A percentile compares a stretch with the other conserved stretches of the same genome.
phyloP scores from a whole-genome alignment of 768 basidiomycete genomes.

The Boletus pseudopeckii region DNA sequence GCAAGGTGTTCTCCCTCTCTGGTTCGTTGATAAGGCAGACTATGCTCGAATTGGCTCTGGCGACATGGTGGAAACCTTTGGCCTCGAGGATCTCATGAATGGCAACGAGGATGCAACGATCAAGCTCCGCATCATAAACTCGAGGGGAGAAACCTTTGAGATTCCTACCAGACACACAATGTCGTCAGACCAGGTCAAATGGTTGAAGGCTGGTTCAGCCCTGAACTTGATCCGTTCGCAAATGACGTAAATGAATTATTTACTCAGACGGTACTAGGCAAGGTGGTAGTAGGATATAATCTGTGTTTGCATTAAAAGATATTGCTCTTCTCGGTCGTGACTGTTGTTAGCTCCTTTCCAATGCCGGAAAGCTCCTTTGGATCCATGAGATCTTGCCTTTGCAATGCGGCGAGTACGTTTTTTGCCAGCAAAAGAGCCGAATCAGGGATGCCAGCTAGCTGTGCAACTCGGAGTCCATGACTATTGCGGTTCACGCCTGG shows the following conservation, averaged over 20 bases:
- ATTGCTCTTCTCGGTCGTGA: neutral
- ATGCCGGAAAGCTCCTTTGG: constrained; percentile 31
- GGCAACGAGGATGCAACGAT: constrained; percentile 42
- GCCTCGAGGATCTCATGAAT: constrained; percentile 65
- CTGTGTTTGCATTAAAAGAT: neutral
- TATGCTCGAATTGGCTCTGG: constrained; percentile 81
- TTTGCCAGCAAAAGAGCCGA: constrained; percentile 58
- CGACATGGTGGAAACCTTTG: constrained; percentile 78
- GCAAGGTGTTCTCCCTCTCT: constrained; percentile 96
- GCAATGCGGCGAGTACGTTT: constrained; percentile 46
- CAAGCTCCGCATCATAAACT: constrained; percentile 63
- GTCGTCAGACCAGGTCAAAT: constrained; percentile 85
- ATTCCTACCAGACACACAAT: constrained; percentile 84
- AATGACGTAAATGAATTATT: constrained; percentile 26
- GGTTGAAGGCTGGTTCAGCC: constrained; percentile 86
- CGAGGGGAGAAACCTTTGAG: constrained; percentile 58
- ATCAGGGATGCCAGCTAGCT: constrained; percentile 78
- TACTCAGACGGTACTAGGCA: neutral
- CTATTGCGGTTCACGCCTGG: constrained; percentile 89
- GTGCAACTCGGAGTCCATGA: constrained; percentile 87
- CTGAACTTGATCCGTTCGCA: constrained; percentile 82
- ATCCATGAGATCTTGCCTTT: constrained; percentile 22
- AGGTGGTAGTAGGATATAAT: neutral
- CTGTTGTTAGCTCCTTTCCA: constrained; percentile 27
- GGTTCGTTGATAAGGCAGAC: constrained; percentile 84